Evolutionary conservation across 495 filamentous ascomycete species (phyloP), one percentile per base, ranked within the genome.

Genomic region (Recurvomyces mirabilis): DNA sequence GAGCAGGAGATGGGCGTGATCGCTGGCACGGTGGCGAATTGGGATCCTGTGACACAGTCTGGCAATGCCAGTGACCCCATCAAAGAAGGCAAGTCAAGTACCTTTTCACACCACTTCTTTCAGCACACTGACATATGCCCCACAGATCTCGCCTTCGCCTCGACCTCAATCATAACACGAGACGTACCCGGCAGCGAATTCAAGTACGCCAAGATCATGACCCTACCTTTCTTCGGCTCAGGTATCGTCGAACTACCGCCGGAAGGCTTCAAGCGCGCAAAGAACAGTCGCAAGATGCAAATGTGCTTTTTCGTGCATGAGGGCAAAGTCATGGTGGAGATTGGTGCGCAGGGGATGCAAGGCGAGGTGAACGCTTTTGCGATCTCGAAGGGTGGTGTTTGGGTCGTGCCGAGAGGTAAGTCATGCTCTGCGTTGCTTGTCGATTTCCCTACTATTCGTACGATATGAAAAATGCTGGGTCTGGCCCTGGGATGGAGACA

Each of bases 391-490:
- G 88, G 88, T 22, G 87, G 87, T 22, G 79, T 91, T 52, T 95
- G 83, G 66, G 86, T 91, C 61, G 86, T 95, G 45, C 93, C 91
- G 12, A 75, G 87, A 77, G 93, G 91, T 95, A 60, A 70, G 81
- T 72, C 42, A 21, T 21, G 56, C 45, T n/a, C n/a, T n/a, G n/a
- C n/a, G n/a, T n/a, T n/a, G n/a, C n/a, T n/a, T n/a, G n/a, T n/a
- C n/a, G n/a, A n/a, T n/a, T n/a, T n/a, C n/a, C n/a, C n/a, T n/a
- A n/a, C n/a, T n/a, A n/a, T n/a, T n/a, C n/a, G n/a, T n/a, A n/a
- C n/a, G n/a, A n/a, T n/a, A n/a, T n/a, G n/a, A n/a, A n/a, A n/a
- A n/a, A n/a, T n/a, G n/a, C n/a, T n/a, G n/a, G n/a, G n/a, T n/a
- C n/a, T n/a, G n/a, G n/a, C n/a, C n/a, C n/a, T n/a, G n/a, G n/a